Evolutionary conservation across 2,329 filamentous ascomycete genomes (phyloP).

Genomic region (Monosporascus sp.): DNA sequence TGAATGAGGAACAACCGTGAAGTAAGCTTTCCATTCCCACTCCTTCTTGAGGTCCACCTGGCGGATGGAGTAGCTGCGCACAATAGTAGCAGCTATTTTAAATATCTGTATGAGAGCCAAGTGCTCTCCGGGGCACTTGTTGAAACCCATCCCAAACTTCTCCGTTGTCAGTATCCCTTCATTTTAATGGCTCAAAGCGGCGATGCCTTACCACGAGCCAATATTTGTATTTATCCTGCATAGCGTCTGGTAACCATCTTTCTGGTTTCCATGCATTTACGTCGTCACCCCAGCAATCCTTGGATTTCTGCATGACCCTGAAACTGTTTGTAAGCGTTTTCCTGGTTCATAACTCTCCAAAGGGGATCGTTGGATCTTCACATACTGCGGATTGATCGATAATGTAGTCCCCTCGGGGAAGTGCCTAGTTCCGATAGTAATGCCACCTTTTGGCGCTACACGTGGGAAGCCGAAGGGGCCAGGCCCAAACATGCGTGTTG

Average conservation of each 20-base stretch:
- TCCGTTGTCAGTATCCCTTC: too few relatives aligned
- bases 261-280: background rate
- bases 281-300: slow-evolving; percentile 1
- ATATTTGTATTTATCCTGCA: background rate
- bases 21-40: slow-evolving; percentile 2
- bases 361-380: background rate
- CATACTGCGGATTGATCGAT: background rate
- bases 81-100: slow-evolving; percentile 1
- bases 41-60: slow-evolving; percentile 1
- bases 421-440: background rate
- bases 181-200: too few relatives aligned
- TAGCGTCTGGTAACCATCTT: too few relatives aligned
- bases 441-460: background rate
- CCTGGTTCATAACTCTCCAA: too few relatives aligned
- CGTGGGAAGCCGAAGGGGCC: slow-evolving; percentile 5
- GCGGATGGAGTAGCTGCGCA: slow-evolving; percentile 1
- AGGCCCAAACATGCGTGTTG: slow-evolving; percentile 19
- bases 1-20: slow-evolving; percentile 2
- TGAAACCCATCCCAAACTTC: background rate
- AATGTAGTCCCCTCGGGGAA: slow-evolving; percentile 1
- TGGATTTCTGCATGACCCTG: too few relatives aligned
- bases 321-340: too few relatives aligned
- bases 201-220: background rate
- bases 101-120: slow-evolving; percentile 1
- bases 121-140: slow-evolving; percentile 5